Evolutionary conservation across 1,139 yeast genomes (phyloP).

Genomic region (Taphrina wiesneri): DNA sequence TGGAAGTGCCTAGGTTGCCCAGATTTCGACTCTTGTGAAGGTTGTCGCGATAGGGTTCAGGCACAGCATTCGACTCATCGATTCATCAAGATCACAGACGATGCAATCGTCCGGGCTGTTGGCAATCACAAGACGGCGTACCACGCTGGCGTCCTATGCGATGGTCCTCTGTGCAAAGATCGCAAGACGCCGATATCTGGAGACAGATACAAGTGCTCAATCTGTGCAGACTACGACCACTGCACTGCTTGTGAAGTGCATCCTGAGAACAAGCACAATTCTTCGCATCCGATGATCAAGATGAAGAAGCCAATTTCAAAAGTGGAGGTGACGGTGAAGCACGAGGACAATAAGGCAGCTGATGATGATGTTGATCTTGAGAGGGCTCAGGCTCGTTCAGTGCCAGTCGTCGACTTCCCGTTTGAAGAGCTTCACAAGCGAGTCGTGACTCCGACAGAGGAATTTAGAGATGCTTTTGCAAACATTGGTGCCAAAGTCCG

Average conservation of each 20-base stretch:
- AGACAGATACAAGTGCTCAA: conserved; percentile 54
- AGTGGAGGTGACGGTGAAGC: background rate
- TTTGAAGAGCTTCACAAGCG: background rate
- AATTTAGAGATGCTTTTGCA: conserved; percentile 2
- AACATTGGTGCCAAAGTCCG: conserved; percentile 7
- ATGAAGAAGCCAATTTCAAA: conserved; percentile 33
- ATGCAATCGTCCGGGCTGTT: conserved; percentile 5
- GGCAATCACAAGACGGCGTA: conserved; percentile 31
- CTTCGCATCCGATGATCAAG: conserved; percentile 42
- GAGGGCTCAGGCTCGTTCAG: background rate
- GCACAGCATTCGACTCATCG: conserved; percentile 33
- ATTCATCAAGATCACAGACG: conserved; percentile 33
- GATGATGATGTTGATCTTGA: background rate
- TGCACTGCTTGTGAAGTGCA: conserved; percentile 53
- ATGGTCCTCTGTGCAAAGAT: conserved; percentile 48
- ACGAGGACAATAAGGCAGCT: background rate
- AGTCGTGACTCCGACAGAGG: background rate
- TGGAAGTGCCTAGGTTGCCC: conserved; percentile 55
- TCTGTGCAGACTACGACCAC: conserved; percentile 56
- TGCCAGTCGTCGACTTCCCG: background rate
- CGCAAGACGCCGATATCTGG: conserved; percentile 47
- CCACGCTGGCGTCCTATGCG: conserved; percentile 47
- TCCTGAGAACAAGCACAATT: conserved; percentile 40
- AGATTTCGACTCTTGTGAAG: conserved; percentile 56
- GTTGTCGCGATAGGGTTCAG: conserved; percentile 44